Evolutionary conservation across 495 filamentous ascomycete species (phyloP).

Genomic region (Aspergillus egyptiacus): DNA sequence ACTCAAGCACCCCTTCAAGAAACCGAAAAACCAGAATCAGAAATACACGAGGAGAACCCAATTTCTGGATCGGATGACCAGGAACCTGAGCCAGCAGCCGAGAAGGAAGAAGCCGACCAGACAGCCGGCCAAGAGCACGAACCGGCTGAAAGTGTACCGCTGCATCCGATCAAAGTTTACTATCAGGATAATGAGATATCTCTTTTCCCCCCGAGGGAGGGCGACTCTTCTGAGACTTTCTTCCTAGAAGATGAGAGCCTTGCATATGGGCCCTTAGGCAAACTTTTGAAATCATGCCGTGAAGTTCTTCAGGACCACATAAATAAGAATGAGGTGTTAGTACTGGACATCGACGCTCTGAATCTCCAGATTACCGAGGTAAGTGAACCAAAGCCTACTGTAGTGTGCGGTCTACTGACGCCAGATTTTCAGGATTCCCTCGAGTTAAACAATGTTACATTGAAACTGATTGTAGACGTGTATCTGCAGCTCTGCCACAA

Average conservation of each 20-base stretch:
- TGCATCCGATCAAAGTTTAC: conserved; percentile 52
- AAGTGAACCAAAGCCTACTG: conserved; percentile 22
- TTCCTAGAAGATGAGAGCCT: conserved; percentile 65
- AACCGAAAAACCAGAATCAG: not conserved
- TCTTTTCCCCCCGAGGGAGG: conserved; percentile 60
- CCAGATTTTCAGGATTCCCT: conserved; percentile 37
- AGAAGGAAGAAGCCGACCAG: too few species aligned
- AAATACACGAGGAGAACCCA: conserved; percentile 12
- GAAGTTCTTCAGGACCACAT: conserved; percentile 62
- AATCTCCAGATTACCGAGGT: conserved; percentile 70
- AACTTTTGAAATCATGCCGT: conserved; percentile 60
- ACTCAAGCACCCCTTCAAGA: conserved; percentile 4
- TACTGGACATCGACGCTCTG: conserved; percentile 60
- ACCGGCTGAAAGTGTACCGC: conserved; percentile 11
- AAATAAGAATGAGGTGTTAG: conserved; percentile 59
- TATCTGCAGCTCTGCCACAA: conserved; percentile 54
- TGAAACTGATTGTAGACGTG: conserved; percentile 52
- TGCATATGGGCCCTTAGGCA: conserved; percentile 49
- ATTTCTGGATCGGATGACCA: conserved; percentile 12
- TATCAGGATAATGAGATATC: conserved; percentile 65
- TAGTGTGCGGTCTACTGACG: conserved; percentile 23
- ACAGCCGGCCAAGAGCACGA: conserved; percentile 5
- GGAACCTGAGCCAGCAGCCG: not conserved
- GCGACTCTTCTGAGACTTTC: conserved; percentile 62
- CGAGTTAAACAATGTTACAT: conserved; percentile 37